Evolutionary conservation across 2,329 filamentous ascomycete species (phyloP), one percentile per base, ranked within the genome.

Genomic region (Davidsoniella neocaledoniae): DNA sequence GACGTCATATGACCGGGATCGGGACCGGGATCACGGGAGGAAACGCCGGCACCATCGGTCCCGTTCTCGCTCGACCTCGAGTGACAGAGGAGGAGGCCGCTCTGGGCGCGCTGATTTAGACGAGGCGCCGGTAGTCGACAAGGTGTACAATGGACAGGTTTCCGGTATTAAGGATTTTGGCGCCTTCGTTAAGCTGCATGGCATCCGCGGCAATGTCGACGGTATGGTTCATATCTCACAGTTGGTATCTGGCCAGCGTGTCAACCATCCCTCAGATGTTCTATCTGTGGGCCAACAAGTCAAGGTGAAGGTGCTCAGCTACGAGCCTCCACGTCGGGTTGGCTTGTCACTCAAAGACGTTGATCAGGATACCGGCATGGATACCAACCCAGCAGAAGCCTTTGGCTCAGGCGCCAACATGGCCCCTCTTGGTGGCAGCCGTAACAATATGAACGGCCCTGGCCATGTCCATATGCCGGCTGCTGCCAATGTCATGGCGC

Each of bases 281-380:
- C 72, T 98, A 4, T 75, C 81, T 2, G 74, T 77, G 53, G 85
- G 83, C 5, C 88, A 96, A 61, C 68, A 77, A 1, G 86, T 98
- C 49, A 94, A 91, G 63, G 86, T 96, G 58, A 98, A 98, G 63
- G 82, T 98, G 21, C 71, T 83, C 58, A 94, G 84, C 60, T 80
- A 94, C 48, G 84, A 96, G 59, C 81, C 83, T 3, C 52, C 48
- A 21, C 77, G 71, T 48, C 76, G 85, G 25, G 81, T 96, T 58
- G 88, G 87, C 0, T 67, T 98, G 5, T 94, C 88, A 0, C 95
- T 98, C 88, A 94, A 94, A 60, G 90, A 95, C 54, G 88, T 95
- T 14, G 90, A 98, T 57, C 91, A 98, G 62, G 74, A 77, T 26
- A 88, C 84, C 2, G 91, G 91, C 5, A 75, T 78, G 59, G 91